Evolutionary conservation across 148 eudicot species (phyloP), one percentile per base, ranked within the genome.

Genomic region (Nyssa sinensis): DNA sequence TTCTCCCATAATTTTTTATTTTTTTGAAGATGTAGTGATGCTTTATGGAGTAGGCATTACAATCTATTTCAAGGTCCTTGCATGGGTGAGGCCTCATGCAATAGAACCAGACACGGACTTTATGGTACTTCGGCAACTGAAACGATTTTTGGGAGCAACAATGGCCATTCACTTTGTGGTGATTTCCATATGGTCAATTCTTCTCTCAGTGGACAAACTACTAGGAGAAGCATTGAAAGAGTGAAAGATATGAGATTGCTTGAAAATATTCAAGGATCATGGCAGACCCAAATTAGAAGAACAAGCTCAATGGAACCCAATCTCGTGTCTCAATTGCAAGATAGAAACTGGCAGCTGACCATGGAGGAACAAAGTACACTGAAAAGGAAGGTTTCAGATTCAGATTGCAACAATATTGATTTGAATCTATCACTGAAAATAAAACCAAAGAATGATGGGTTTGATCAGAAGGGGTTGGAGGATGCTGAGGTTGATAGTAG

Each of bases 351-450:
- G 66, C 17, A 3, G n/a, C 28, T 19, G 69, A 35, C 66, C 30
- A 47, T 7, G 9, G 66, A 74, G 53, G 29, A 74, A 9, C 60
- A 71, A 66, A 60, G 13, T 12, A 23, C 65, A 27, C 25, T 16
- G 47, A 88, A 85, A 79, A 81, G 91, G 53, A 85, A 85, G 71
- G 71, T 75, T 49, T 19, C 27, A 2, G 79, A 71, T 65, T 49
- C 71, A 3, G 75, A 75, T 58, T 32, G 62, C 13, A 28, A 76
- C 62, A n/a, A n/a, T n/a, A 23, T 83, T 17, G 87, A 88, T 66
- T 72, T 88, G 74, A 87, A 83, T 55, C 85, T 88, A 0, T 83
- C 91, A 23, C 78, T 88, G 30, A 60, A 80, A 75, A 69, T 77
- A 74, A 72, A 77, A 29, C 75, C 82, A 30, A 81, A 74, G 30